phyloP scores from a whole-genome alignment of 2,329 filamentous ascomycete genomes.

The Aspergillus chevalieri region DNA sequence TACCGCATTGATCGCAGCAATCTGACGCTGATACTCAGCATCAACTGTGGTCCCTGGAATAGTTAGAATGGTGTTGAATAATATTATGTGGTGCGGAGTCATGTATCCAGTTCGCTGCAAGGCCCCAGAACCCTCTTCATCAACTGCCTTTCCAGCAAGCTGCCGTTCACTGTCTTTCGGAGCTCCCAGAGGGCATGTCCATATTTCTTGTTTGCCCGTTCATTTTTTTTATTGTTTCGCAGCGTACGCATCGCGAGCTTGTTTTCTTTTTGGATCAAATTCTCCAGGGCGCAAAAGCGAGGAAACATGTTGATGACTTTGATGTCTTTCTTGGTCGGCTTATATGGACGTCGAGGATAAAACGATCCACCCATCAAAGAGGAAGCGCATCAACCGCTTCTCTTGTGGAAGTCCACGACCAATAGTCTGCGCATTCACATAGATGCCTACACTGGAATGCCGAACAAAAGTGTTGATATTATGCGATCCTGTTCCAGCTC shows the following conservation, averaged over 20 bases:
- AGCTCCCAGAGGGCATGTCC: constrained; percentile 8
- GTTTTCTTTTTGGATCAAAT: constrained; percentile 13
- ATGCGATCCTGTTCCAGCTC: no score
- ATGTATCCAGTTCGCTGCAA: constrained; percentile 18
- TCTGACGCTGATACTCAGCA: constrained; percentile 18
- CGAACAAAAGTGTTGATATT: constrained; percentile 22
- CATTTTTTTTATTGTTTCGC: constrained; percentile 1
- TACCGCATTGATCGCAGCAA: constrained; percentile 20
- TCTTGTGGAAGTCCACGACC: constrained; percentile 14
- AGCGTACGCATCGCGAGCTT: constrained; percentile 8
- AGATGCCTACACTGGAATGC: constrained; percentile 21
- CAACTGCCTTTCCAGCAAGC: constrained; percentile 6
- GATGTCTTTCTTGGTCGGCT: constrained; percentile 18
- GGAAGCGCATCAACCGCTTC: constrained; percentile 19
- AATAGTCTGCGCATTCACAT: constrained; percentile 21
- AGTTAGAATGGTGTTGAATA: constrained; percentile 19
- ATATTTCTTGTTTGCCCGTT: constrained; percentile 13
- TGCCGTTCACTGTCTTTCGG: constrained; percentile 9
- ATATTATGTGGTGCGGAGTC: no score
- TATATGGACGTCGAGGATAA: constrained; percentile 16
- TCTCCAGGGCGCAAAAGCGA: constrained; percentile 10
- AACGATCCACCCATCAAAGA: constrained; percentile 22
- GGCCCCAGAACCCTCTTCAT: constrained; percentile 16
- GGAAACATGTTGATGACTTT: constrained; percentile 19
- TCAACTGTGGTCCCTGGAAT: constrained; percentile 18